These are phyloP conservation scores for Strobilomyces dryophilus DNA, from an alignment of 768 basidiomycete genomes.

Conservation along the genomic window DNA sequence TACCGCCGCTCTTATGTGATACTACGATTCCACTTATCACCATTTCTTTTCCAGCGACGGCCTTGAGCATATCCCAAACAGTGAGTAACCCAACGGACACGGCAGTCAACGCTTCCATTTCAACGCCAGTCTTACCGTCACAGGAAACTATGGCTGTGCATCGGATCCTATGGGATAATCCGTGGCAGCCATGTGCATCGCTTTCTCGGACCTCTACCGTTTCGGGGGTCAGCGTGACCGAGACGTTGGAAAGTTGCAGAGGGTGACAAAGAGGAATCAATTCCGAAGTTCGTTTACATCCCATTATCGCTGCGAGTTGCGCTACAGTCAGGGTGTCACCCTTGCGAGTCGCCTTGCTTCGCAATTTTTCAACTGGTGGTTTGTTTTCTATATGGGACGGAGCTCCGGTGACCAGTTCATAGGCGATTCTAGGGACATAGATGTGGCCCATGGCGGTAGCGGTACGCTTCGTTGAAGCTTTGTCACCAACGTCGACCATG, in stretches of 20 bases:
- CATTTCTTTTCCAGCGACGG: constrained; percentile 87
- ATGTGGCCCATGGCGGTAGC: constrained; percentile 79
- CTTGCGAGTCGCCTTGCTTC: constrained; percentile 54
- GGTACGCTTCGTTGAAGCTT: constrained; percentile 53
- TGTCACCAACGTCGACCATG: constrained; percentile 81
- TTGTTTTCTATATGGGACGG: constrained; percentile 1
- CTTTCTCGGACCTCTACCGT: constrained; percentile 5
- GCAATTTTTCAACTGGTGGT: constrained; percentile 30
- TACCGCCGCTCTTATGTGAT: constrained; percentile 65
- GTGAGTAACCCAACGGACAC: constrained; percentile 76
- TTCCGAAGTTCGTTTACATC: constrained; percentile 74
- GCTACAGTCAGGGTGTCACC: constrained; percentile 72
- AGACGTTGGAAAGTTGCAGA: constrained; percentile 64
- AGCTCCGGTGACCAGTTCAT: constrained; percentile 50
- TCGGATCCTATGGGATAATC: constrained; percentile 44
- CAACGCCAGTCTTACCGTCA: constrained; percentile 80
- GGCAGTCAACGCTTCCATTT: constrained; percentile 91
- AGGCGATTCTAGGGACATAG: constrained; percentile 60
- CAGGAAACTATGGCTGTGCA: constrained; percentile 70
- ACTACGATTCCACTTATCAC: constrained; percentile 67
- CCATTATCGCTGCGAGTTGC: constrained; percentile 86
- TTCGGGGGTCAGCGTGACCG: constrained; percentile 57
- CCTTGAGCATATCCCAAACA: constrained; percentile 94
- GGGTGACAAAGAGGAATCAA: constrained; percentile 90
- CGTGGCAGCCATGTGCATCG: not conserved